These are phyloP conservation scores for Pseudozyma pruni DNA, from an alignment of 1,284 basidiomycete species.

Conservation along the genomic window DNA sequence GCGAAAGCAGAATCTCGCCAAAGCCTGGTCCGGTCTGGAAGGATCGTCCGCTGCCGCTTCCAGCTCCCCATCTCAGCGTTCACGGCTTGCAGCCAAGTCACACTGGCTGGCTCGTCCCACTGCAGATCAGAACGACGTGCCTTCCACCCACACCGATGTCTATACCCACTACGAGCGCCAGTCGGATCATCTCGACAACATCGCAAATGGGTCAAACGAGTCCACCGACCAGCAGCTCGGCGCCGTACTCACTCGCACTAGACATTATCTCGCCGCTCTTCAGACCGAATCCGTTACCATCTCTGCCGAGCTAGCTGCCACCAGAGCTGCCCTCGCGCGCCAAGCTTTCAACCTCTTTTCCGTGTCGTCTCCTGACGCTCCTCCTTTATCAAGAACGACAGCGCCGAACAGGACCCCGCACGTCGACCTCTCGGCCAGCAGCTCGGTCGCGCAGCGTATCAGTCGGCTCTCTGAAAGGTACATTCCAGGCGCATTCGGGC, in stretches of 20 bases:
- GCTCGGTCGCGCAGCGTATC: conserved; percentile 35
- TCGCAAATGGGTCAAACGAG: background rate
- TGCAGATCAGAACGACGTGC: conserved; percentile 27
- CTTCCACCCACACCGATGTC: conserved; percentile 31
- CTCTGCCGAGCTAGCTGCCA: conserved; percentile 17
- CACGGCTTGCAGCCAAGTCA: conserved; percentile 27
- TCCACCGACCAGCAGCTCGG: conserved; percentile 24
- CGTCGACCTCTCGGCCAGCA: conserved; percentile 30
- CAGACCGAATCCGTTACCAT: conserved; percentile 17
- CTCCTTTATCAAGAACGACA: background rate
- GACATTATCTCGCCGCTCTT: conserved; percentile 20
- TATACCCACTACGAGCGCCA: conserved; percentile 40
- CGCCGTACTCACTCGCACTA: conserved; percentile 19
- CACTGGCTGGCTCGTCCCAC: conserved; percentile 37
- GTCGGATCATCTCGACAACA: conserved; percentile 2
- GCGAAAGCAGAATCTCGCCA: conserved; percentile 44
- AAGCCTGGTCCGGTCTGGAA: conserved; percentile 48
- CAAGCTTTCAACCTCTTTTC: conserved; percentile 41
- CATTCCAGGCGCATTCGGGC: conserved; percentile 49
- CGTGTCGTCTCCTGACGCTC: conserved; percentile 24
- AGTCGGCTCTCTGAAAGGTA: conserved; percentile 46
- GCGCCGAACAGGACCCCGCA: conserved; percentile 4
- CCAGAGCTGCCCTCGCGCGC: conserved; percentile 37
- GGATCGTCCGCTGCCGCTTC: conserved; percentile 24
- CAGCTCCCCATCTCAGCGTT: conserved; percentile 19